Percentiles rank a stretch among this genome's conserved stretches.
Evolutionary conservation across 2,329 filamentous ascomycete genomes (phyloP).

Genomic region (Diaporthe citriasiana): DNA sequence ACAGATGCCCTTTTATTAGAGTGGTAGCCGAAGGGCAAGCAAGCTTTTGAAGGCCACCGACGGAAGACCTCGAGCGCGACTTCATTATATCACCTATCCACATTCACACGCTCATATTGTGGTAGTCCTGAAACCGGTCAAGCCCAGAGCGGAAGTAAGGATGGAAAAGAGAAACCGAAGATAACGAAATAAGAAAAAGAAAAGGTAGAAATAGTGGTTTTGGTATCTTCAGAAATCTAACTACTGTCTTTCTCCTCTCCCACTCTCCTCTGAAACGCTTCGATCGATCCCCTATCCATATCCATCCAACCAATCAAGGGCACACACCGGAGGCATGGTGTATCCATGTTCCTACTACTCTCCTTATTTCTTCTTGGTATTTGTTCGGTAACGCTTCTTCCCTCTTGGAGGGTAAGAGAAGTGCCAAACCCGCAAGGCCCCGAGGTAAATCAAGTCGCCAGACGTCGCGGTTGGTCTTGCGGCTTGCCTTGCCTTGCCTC

Average conservation of each 20-base stretch:
- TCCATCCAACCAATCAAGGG: constrained; percentile 11
- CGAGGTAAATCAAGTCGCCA: background rate
- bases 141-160: background rate
- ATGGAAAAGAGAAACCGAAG: background rate
- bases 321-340: constrained; percentile 11
- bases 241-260: constrained; percentile 23
- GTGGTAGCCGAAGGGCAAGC: too few species aligned
- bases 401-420: background rate
- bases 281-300: background rate
- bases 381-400: background rate
- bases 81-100: background rate
- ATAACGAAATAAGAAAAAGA: background rate
- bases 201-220: constrained; percentile 34
- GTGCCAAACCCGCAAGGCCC: background rate
- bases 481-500: background rate
- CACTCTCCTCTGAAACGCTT: background rate
- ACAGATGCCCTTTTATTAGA: too few species aligned
- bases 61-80: background rate
- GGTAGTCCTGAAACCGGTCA: background rate
- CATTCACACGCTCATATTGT: background rate
- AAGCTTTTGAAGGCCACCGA: too few species aligned
- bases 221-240: constrained; percentile 40
- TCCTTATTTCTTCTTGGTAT: background rate
- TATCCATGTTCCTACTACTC: background rate
- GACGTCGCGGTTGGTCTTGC: background rate